Percentiles rank a stretch among this genome's conserved stretches.
Conservation (phyloP, 257 asterid genomes). For the Galeopsis tetrahit region DNA sequence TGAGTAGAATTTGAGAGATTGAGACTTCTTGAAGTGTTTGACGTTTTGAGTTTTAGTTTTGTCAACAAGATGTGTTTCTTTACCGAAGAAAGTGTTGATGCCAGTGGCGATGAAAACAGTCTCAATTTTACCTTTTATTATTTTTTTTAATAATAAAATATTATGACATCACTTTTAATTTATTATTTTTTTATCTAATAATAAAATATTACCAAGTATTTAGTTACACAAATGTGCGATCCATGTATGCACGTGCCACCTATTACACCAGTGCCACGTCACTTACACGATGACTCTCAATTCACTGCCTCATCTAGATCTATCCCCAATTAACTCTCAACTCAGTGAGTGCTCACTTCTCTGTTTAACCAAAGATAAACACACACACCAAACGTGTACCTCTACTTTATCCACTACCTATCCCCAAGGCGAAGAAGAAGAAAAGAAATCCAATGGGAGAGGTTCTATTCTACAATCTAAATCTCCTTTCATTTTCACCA, state of each 20-base stretch:
- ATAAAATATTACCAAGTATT: too few species aligned
- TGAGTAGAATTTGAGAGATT: too few species aligned
- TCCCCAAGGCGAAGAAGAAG: background rate
- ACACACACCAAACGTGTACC: conserved; percentile 30
- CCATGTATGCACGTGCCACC: conserved; percentile 42
- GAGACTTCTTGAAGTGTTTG: too few species aligned
- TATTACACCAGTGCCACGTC: conserved; percentile 41
- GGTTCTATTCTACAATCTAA: conserved; percentile 32
- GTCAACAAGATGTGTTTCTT: too few species aligned
- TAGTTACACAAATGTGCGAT: background rate
- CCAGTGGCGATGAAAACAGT: too few species aligned
- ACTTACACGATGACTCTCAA: conserved; percentile 25
- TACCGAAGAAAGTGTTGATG: too few species aligned
- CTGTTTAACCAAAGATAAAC: background rate
- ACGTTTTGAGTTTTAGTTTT: too few species aligned
- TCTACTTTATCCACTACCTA: conserved; percentile 14
- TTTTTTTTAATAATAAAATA: too few species aligned
- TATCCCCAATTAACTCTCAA: conserved; percentile 16
- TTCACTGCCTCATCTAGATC: conserved; percentile 30
- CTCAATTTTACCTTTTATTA: too few species aligned
- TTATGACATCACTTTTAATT: too few species aligned
- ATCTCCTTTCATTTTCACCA: background rate
- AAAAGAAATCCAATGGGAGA: conserved; percentile 49
- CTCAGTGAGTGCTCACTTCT: conserved; percentile 6
- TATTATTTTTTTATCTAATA: too few species aligned